Evolutionary conservation across 345 rosid genomes (phyloP).

Genomic region (Acer yangbiense): DNA sequence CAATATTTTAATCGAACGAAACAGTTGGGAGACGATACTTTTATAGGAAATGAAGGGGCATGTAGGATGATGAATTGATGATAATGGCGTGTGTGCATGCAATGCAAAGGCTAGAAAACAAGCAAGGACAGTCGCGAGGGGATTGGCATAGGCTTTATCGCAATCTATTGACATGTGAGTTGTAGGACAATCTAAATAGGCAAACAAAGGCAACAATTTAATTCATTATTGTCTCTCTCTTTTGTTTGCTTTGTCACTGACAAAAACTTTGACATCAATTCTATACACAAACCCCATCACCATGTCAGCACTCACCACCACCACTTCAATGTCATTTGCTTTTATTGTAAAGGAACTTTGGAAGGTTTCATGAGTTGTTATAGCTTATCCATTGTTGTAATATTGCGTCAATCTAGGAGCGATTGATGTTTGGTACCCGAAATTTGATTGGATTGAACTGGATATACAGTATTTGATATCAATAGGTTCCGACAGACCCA

Average conservation of each 20-base stretch:
- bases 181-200: neutral
- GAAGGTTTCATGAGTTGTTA: no score
- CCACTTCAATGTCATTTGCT: no score
- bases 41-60: neutral
- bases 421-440: no score
- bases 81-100: neutral
- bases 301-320: no score
- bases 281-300: neutral
- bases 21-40: no score
- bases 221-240: slow-evolving; percentile 16
- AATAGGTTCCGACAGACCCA: no score
- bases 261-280: neutral
- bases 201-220: neutral
- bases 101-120: neutral
- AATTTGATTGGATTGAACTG: no score
- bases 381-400: no score
- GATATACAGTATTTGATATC: no score
- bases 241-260: slow-evolving; percentile 12
- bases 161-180: neutral
- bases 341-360: no score
- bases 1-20: no score
- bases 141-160: neutral
- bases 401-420: no score
- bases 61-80: neutral
- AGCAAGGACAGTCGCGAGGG: neutral